A percentile compares a stretch with the other conserved stretches of the same genome.
These are phyloP conservation scores for Penicillium cinerascens DNA, from an alignment of 495 filamentous ascomycete species.

Conservation along the genomic window DNA sequence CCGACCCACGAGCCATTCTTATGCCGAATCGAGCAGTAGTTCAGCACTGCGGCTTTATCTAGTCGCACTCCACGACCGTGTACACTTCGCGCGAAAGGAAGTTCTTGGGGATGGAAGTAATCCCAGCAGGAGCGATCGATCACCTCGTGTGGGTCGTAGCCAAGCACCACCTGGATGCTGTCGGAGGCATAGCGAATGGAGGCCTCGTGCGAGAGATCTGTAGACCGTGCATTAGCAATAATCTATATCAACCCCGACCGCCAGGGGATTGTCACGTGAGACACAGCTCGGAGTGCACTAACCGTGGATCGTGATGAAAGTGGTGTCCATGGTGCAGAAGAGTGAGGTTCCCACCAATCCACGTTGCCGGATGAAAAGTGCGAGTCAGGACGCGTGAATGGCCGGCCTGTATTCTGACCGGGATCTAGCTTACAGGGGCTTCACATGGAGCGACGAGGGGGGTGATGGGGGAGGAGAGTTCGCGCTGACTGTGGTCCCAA, in stretches of 20 bases:
- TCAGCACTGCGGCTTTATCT: constrained; percentile 81
- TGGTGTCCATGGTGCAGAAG: constrained; percentile 68
- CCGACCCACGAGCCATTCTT: constrained; percentile 69
- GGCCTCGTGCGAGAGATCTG: constrained; percentile 73
- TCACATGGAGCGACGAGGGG: neutral
- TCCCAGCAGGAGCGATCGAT: constrained; percentile 77
- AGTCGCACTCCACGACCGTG: constrained; percentile 71
- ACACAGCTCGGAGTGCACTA: constrained; percentile 36
- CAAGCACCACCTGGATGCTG: constrained; percentile 77
- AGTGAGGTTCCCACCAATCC: constrained; percentile 20
- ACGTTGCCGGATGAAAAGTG: neutral
- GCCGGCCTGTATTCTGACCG: too few relatives aligned
- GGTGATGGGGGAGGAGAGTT: neutral
- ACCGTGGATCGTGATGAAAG: constrained; percentile 93
- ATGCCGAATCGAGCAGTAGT: constrained; percentile 71
- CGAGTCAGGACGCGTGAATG: neutral
- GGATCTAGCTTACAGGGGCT: neutral
- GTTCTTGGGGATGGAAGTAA: constrained; percentile 80
- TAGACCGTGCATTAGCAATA: neutral
- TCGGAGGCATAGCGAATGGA: constrained; percentile 81
- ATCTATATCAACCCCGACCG: too few relatives aligned
- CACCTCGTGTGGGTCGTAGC: constrained; percentile 73
- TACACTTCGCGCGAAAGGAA: constrained; percentile 68
- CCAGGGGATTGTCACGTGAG: too few relatives aligned
- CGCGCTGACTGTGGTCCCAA: constrained; percentile 8